A percentile compares a stretch with the other conserved stretches of the same genome.
Conservation (phyloP, 2,329 filamentous ascomycete genomes). For the Stagonosporopsis tanaceti region DNA sequence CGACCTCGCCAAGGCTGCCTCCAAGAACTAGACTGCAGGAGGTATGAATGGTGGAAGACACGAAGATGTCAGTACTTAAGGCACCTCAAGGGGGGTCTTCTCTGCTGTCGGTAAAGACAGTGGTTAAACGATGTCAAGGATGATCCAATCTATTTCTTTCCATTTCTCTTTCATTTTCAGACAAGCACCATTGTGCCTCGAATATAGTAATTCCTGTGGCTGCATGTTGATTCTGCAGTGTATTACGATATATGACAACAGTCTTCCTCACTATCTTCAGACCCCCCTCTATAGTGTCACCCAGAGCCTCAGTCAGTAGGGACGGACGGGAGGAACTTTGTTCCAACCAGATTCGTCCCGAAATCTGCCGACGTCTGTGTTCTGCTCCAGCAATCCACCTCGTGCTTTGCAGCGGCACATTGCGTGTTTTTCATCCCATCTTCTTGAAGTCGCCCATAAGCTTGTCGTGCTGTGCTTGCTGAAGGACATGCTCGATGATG, state of each 20-base stretch:
- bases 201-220: neutral
- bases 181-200: neutral
- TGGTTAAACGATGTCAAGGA: neutral
- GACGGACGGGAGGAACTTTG: neutral
- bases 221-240: neutral
- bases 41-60: neutral
- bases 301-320: neutral
- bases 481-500: neutral
- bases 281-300: neutral
- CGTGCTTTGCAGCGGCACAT: neutral
- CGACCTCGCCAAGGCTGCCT: conserved; percentile 66
- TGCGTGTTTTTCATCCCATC: neutral
- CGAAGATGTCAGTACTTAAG: neutral
- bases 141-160: neutral
- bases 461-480: neutral
- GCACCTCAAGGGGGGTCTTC: neutral
- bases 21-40: conserved; percentile 42
- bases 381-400: neutral
- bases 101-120: neutral
- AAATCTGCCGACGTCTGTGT: neutral
- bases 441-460: neutral
- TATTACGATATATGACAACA: neutral
- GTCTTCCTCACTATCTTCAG: neutral
- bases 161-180: neutral
- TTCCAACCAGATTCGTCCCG: neutral